Evolutionary conservation across 2,329 filamentous ascomycete genomes (phyloP).

Genomic region (Fusarium floridanum): DNA sequence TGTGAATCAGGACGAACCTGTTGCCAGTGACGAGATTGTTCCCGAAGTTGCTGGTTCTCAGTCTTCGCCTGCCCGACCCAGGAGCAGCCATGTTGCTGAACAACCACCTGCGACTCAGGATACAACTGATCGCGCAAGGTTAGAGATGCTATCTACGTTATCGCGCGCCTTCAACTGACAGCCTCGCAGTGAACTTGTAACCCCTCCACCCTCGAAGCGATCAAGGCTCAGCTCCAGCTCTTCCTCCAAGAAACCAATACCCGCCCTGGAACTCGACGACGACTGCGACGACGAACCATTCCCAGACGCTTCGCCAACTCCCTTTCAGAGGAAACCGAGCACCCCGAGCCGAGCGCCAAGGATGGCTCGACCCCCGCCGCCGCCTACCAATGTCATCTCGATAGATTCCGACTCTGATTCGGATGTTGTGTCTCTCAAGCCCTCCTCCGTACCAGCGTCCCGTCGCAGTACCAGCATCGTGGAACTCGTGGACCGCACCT

Average conservation of each 20-base stretch:
- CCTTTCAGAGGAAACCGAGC: slow-evolving; percentile 12
- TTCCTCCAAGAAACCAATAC: slow-evolving; percentile 33
- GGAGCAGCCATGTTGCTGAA: slow-evolving; percentile 11
- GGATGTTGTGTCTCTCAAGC: slow-evolving; percentile 24
- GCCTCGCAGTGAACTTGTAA: slow-evolving; percentile 49
- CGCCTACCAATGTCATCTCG: slow-evolving; percentile 41
- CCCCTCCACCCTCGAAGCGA: slow-evolving; percentile 57
- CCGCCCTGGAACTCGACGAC: slow-evolving; percentile 27
- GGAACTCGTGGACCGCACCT: slow-evolving; percentile 19
- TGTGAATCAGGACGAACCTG: slow-evolving; percentile 3
- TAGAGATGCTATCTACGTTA: slow-evolving; percentile 5
- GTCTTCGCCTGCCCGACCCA: background rate
- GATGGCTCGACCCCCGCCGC: slow-evolving; percentile 8
- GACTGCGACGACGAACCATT: slow-evolving; percentile 23
- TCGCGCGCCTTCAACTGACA: slow-evolving; percentile 25
- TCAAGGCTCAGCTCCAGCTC: slow-evolving; percentile 45
- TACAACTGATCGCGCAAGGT: slow-evolving; percentile 39
- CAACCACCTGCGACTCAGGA: slow-evolving; percentile 26
- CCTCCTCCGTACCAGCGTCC: background rate
- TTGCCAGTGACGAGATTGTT: background rate
- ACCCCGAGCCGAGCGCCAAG: slow-evolving; percentile 23
- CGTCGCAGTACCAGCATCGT: slow-evolving; percentile 27
- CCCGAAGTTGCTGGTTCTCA: background rate
- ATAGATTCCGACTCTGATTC: slow-evolving; percentile 52
- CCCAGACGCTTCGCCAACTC: slow-evolving; percentile 41